These are phyloP conservation scores for Cytospora piceicola DNA, from an alignment of 2,329 filamentous ascomycete species.

Conservation along the genomic window DNA sequence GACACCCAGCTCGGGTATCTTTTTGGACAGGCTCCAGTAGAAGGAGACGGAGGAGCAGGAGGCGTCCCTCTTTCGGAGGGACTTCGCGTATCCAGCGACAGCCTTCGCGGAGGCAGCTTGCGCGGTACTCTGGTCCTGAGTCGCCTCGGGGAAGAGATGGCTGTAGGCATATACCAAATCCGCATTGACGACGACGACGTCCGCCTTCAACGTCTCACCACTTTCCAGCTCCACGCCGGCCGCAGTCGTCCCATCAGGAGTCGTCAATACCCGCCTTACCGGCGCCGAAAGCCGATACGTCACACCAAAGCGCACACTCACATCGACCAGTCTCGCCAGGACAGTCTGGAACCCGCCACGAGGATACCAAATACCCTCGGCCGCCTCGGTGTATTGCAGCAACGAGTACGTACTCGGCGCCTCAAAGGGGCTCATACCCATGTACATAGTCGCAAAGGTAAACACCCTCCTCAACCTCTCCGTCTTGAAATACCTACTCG, in stretches of 20 bases:
- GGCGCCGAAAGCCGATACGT: slow-evolving; percentile 63
- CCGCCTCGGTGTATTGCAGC: slow-evolving; percentile 75
- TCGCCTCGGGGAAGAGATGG: slow-evolving; percentile 61
- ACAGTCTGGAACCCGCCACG: slow-evolving; percentile 71
- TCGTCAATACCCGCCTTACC: slow-evolving; percentile 59
- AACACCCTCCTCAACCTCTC: slow-evolving; percentile 72
- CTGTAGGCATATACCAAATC: slow-evolving; percentile 77
- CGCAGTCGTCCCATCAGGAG: slow-evolving; percentile 54
- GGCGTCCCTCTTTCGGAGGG: slow-evolving; percentile 53
- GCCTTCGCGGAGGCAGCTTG: slow-evolving; percentile 9
- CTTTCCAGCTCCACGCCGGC: slow-evolving; percentile 62
- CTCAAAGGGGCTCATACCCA: slow-evolving; percentile 80
- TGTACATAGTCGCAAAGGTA: slow-evolving; percentile 81
- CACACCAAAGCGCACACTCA: slow-evolving; percentile 66
- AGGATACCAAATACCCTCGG: slow-evolving; percentile 78
- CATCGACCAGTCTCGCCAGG: slow-evolving; percentile 64
- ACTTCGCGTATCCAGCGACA: slow-evolving; percentile 41
- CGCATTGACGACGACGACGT: slow-evolving; percentile 72
- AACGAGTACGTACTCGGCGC: slow-evolving; percentile 75
- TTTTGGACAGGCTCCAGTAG: slow-evolving; percentile 70
- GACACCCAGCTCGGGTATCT: slow-evolving; percentile 64
- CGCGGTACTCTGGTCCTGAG: background rate
- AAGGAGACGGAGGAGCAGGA: slow-evolving; percentile 78
- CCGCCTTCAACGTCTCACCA: slow-evolving; percentile 63
- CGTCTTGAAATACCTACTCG: slow-evolving; percentile 69